Percentiles rank a stretch among this genome's conserved stretches.
Conservation (phyloP, 352 stramenopile genomes). For the Blastocystis sp. region DNA sequence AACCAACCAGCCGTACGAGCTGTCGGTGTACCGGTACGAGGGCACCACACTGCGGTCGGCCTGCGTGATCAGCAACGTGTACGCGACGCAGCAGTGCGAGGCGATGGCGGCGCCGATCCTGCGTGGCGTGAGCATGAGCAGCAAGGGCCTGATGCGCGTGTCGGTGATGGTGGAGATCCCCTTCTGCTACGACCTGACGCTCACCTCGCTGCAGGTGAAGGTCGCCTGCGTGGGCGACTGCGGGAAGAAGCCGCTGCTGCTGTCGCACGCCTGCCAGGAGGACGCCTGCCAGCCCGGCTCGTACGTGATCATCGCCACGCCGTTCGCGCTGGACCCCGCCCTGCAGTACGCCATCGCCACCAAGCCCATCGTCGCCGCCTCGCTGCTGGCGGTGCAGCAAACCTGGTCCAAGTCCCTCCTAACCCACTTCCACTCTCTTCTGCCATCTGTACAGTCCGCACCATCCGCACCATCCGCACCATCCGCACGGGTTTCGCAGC, state of each 20-base stretch:
- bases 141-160: background rate
- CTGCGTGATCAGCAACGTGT: constrained; percentile 18
- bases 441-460: too few species aligned
- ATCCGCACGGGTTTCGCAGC: too few species aligned
- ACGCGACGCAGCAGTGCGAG: constrained; percentile 52
- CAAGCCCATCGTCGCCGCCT: background rate
- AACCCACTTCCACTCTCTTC: background rate
- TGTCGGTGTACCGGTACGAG: constrained; percentile 19
- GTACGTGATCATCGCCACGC: constrained; percentile 7
- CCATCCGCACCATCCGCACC: too few species aligned
- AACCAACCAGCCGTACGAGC: constrained; percentile 17
- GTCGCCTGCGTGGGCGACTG: constrained; percentile 19
- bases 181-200: constrained; percentile 41
- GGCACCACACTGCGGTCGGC: background rate
- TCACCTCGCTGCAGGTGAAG: constrained; percentile 7
- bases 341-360: background rate
- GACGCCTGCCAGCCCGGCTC: background rate
- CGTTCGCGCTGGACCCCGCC: background rate
- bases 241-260: background rate
- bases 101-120: background rate
- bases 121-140: background rate
- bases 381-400: background rate
- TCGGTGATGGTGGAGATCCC: constrained; percentile 26
- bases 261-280: background rate
- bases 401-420: constrained; percentile 1